phyloP scores from a whole-genome alignment of 2,329 filamentous ascomycete genomes.

The Aspergillus luchuensis region DNA sequence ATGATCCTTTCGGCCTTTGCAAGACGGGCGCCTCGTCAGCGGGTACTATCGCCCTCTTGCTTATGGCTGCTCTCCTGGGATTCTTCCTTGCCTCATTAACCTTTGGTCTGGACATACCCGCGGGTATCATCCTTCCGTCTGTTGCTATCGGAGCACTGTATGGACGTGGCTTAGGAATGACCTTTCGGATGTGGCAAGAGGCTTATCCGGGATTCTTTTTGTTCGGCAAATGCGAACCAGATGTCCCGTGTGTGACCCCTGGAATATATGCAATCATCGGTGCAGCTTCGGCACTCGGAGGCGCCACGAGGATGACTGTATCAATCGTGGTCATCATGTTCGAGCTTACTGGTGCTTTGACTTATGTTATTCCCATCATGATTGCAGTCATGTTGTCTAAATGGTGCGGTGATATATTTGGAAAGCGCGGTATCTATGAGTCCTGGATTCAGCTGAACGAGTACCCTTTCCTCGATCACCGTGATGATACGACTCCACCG shows the following conservation, averaged over 20 bases:
- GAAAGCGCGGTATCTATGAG: constrained; percentile 91
- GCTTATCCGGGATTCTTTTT: constrained; percentile 74
- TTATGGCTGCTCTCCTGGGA: constrained; percentile 79
- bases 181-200: constrained; percentile 84
- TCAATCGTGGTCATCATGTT: constrained; percentile 99
- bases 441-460: constrained; percentile 96
- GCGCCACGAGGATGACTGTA: constrained; percentile 93
- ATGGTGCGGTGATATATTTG: constrained; percentile 96
- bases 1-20: constrained; percentile 89
- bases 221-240: constrained; percentile 80
- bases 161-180: constrained; percentile 83
- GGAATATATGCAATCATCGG: constrained; percentile 97
- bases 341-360: constrained; percentile 92
- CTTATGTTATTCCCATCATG: constrained; percentile 98
- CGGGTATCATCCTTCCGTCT: constrained; percentile 91
- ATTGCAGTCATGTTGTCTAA: constrained; percentile 97
- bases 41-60: constrained; percentile 76
- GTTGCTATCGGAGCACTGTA: constrained; percentile 93
- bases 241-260: constrained; percentile 84
- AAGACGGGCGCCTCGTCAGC: constrained; percentile 81
- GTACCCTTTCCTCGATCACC: constrained; percentile 93
- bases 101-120: constrained; percentile 91
- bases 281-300: constrained; percentile 88
- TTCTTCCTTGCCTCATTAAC: constrained; percentile 85
- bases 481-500: constrained; percentile 74